Conservation (phyloP, 805 yeast species). For the Hanseniaspora opuntiae region DNA sequence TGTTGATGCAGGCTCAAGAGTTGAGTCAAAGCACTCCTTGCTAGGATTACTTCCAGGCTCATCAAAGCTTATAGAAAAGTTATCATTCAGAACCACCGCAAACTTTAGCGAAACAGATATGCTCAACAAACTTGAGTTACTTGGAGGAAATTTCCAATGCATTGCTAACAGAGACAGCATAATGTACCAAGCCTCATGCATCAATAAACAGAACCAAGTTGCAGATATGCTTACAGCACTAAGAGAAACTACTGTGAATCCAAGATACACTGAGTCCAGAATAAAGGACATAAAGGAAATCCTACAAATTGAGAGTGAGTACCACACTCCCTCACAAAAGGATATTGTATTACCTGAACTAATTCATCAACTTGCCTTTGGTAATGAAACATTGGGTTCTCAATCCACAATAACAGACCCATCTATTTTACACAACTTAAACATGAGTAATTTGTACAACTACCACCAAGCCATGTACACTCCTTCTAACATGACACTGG, state of each 20-base stretch:
- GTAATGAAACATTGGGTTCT: constrained; percentile 61
- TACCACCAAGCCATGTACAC: constrained; percentile 39
- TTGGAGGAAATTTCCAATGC: constrained; percentile 92
- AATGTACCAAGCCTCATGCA: constrained; percentile 88
- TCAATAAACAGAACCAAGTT: constrained; percentile 62
- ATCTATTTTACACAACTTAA: neutral
- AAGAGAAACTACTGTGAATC: constrained; percentile 64
- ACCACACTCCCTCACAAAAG: constrained; percentile 30
- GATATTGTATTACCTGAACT: constrained; percentile 80
- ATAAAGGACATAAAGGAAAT: constrained; percentile 68
- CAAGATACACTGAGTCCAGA: constrained; percentile 55
- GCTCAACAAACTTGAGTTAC: constrained; percentile 56
- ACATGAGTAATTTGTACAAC: constrained; percentile 18
- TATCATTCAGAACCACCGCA: constrained; percentile 67
- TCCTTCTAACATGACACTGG: constrained; percentile 72
- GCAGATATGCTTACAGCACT: constrained; percentile 56
- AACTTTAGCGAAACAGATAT: constrained; percentile 46
- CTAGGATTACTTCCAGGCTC: constrained; percentile 43
- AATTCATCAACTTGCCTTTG: constrained; percentile 72
- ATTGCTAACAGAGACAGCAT: constrained; percentile 83
- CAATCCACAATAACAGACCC: constrained; percentile 45
- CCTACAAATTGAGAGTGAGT: constrained; percentile 26
- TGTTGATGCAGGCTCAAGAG: constrained; percentile 81
- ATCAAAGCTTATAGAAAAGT: constrained; percentile 70
- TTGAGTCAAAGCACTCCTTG: constrained; percentile 37